phyloP scores from a whole-genome alignment of 345 rosid species.

The Camelina neglecta region DNA sequence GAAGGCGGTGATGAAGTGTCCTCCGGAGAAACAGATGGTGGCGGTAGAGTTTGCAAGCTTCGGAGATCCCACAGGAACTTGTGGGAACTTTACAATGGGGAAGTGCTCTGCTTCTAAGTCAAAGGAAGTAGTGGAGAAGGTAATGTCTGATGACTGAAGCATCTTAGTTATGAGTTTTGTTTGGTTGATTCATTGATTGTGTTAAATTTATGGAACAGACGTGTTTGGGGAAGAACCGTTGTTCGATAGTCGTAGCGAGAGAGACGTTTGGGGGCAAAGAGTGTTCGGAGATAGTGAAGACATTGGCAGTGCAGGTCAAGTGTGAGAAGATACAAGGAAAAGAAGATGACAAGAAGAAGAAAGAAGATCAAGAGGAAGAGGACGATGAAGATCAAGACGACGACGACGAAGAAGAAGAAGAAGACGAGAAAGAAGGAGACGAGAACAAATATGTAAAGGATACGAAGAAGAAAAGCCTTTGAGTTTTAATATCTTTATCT shows the following conservation, averaged over 20 bases:
- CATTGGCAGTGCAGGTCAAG: constrained; percentile 66
- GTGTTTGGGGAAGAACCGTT: constrained; percentile 62
- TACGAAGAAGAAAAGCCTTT: not conserved
- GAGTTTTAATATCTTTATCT: not conserved
- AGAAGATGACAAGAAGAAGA: not conserved
- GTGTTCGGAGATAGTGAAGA: constrained; percentile 53
- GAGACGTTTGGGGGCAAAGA: constrained; percentile 48
- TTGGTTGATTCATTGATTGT: constrained; percentile 2
- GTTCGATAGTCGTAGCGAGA: constrained; percentile 44
- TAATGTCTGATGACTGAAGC: constrained; percentile 24
- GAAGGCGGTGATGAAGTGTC: constrained; percentile 56
- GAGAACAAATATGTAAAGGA: not conserved
- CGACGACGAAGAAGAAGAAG: not conserved
- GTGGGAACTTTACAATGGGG: constrained; percentile 58
- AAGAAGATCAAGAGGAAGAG: not conserved
- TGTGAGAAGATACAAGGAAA: constrained; percentile 47
- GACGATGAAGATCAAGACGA: not conserved
- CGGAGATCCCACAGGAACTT: constrained; percentile 68
- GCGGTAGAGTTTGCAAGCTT: constrained; percentile 76
- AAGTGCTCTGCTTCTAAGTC: constrained; percentile 56
- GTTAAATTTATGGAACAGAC: constrained; percentile 37
- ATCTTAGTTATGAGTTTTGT: not conserved
- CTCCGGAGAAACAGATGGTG: constrained; percentile 49
- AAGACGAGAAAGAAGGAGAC: not conserved
- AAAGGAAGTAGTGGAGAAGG: constrained; percentile 67